A percentile compares a stretch with the other conserved stretches of the same genome.
phyloP scores from a whole-genome alignment of 1,139 yeast species.

The Taphrina pruni region DNA sequence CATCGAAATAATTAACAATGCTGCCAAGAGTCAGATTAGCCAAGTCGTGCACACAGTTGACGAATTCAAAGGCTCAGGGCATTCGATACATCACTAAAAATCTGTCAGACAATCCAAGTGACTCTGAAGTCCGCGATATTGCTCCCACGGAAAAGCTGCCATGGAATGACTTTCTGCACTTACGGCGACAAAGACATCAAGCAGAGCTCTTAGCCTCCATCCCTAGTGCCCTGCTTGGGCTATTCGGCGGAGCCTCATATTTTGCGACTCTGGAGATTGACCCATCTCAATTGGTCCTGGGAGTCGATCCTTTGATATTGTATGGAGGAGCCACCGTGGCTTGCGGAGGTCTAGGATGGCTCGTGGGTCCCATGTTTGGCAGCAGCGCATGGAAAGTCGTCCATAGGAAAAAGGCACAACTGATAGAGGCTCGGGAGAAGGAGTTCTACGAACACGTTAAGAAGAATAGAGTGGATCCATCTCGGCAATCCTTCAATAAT shows the following conservation, averaged over 20 bases:
- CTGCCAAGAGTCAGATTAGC: conserved; percentile 1
- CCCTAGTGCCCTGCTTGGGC: conserved; percentile 70
- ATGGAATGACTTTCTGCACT: conserved; percentile 60
- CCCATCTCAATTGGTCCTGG: conserved; percentile 79
- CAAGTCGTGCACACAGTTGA: conserved; percentile 6
- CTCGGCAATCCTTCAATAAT: conserved; percentile 87
- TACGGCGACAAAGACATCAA: conserved; percentile 76
- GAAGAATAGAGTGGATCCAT: conserved; percentile 86
- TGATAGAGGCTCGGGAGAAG: conserved; percentile 57
- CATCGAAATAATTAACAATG: neutral
- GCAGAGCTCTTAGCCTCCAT: conserved; percentile 71
- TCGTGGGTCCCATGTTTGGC: conserved; percentile 85
- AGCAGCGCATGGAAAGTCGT: conserved; percentile 66
- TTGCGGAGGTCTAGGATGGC: conserved; percentile 78
- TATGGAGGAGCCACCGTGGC: conserved; percentile 68
- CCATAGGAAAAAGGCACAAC: conserved; percentile 50
- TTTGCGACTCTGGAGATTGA: conserved; percentile 76
- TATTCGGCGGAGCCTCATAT: conserved; percentile 73
- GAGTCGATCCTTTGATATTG: conserved; percentile 84
- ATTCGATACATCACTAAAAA: neutral
- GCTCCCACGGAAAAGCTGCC: conserved; percentile 24
- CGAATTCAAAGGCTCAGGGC: neutral
- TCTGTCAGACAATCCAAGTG: conserved; percentile 29
- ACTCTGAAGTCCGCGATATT: conserved; percentile 22
- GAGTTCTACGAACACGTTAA: conserved; percentile 74